A percentile compares a stretch with the other conserved stretches of the same genome.
Conservation (phyloP, 1,284 basidiomycete species). For the Xerocomus nothofagi region DNA sequence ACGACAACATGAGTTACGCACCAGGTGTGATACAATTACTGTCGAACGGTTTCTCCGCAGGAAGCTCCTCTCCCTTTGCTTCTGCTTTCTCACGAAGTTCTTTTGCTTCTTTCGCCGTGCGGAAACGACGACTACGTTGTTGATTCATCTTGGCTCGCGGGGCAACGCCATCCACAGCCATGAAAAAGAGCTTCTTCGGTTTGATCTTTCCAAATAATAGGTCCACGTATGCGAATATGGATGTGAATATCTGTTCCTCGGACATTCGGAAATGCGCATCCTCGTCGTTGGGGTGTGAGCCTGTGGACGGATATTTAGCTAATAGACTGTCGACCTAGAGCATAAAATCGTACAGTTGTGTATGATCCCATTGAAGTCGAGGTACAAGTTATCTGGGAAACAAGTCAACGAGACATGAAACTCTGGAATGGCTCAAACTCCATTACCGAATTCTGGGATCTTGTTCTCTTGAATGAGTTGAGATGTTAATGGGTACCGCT, state of each 20-base stretch:
- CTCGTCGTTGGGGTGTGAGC: slow-evolving; percentile 91
- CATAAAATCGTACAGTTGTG: slow-evolving; percentile 76
- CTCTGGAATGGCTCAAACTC: background rate
- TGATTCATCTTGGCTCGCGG: slow-evolving; percentile 99
- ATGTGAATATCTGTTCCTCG: slow-evolving; percentile 96
- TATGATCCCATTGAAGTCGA: slow-evolving; percentile 99
- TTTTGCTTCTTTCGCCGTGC: slow-evolving; percentile 91
- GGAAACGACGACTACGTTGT: slow-evolving; percentile 91
- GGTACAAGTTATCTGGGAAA: slow-evolving; percentile 77
- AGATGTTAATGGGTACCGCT: slow-evolving; percentile 97
- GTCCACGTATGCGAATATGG: slow-evolving; percentile 97
- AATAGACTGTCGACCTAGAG: background rate
- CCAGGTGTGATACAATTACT: slow-evolving; percentile 99
- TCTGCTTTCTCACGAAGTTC: slow-evolving; percentile 87
- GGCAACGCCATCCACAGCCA: slow-evolving; percentile 98
- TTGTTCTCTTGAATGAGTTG: slow-evolving; percentile 97
- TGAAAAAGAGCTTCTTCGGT: slow-evolving; percentile 95
- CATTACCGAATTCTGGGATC: slow-evolving; percentile 88
- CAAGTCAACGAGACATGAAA: slow-evolving; percentile 11
- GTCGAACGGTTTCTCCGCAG: slow-evolving; percentile 94
- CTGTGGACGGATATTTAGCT: slow-evolving; percentile 38
- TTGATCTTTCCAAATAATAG: slow-evolving; percentile 97
- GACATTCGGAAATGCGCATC: slow-evolving; percentile 94
- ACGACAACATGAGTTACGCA: slow-evolving; percentile 37
- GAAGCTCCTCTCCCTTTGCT: slow-evolving; percentile 87